Evolutionary conservation across 108 stramenopile species (phyloP), one percentile per base, ranked within the genome.

Genomic region (Mediolabrus comicus): DNA sequence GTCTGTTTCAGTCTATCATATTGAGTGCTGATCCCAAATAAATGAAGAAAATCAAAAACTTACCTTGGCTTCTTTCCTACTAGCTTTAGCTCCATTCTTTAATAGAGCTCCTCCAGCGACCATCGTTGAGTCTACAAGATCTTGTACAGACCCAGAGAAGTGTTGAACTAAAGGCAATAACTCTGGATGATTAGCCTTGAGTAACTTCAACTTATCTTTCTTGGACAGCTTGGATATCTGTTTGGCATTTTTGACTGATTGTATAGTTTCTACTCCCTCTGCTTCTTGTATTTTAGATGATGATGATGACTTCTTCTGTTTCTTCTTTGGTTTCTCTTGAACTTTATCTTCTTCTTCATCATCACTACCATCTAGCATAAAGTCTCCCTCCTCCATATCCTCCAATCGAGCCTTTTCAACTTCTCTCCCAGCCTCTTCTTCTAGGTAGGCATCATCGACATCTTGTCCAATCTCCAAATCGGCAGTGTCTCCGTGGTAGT

Each of bases 391-490:
- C 27, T 88, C 83, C 89, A 96, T 86, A 39, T 87, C 87, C 34
- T 88, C 72, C 49, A 90, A 87, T 30, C 87, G 68, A 4, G 79
- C 79, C 10, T 76, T 65, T 62, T 87, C 81, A n/a, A 96, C 81
- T 83, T 95, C 86, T 60, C 77, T 77, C 10, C 85, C 95, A 11
- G 86, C 93, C 69, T 91, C 91, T 63, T 91, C 92, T 76, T 94
- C 94, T 0, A 91, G 75, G 22, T 76, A 81, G 16, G 92, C 93
- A 71, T 86, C 83, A 36, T 74, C 64, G 13, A 83, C 84, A 33
- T 94, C 89, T 62, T 97, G 95, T 14, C 95, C 96, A 71, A 97
- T 92, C 71, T 97, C 98, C 26, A 98, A 76, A 70, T 97, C 98
- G 6, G 93, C 96, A 1, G 97, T 97, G 63, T 98, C 98, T 35